phyloP scores from a whole-genome alignment of 345 rosid genomes.

The Lagerstroemia speciosa region DNA sequence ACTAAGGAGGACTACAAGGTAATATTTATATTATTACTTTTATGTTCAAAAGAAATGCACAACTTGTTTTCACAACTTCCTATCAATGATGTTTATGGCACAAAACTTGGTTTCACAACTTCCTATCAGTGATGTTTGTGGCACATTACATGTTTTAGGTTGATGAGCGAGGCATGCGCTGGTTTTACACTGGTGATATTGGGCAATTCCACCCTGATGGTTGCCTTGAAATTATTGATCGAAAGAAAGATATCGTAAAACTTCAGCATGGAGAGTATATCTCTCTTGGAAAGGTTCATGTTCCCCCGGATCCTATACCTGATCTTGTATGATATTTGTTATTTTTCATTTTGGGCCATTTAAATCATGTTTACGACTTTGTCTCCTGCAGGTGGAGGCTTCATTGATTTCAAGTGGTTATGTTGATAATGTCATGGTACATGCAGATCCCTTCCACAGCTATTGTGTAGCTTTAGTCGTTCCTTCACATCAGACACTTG shows the following conservation, averaged over 20 bases:
- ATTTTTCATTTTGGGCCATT: neutral
- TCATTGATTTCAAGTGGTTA: slow-evolving; percentile 43
- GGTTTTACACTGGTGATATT: slow-evolving; percentile 89
- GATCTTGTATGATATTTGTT: neutral
- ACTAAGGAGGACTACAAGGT: slow-evolving; percentile 83
- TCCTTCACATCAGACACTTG: slow-evolving; percentile 47
- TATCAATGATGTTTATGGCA: no score
- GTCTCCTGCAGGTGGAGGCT: slow-evolving; percentile 67
- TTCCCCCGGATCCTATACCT: neutral
- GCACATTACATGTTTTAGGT: slow-evolving; percentile 34
- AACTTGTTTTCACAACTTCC: no score
- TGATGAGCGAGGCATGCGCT: slow-evolving; percentile 67
- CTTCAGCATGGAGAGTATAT: slow-evolving; percentile 93
- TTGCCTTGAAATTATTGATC: slow-evolving; percentile 83
- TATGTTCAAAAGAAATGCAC: neutral
- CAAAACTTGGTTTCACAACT: neutral
- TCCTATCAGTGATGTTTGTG: neutral
- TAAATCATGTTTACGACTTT: neutral
- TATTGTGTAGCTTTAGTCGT: slow-evolving; percentile 73
- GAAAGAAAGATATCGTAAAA: slow-evolving; percentile 91
- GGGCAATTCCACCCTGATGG: slow-evolving; percentile 84
- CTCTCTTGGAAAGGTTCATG: slow-evolving; percentile 79
- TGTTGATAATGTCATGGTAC: slow-evolving; percentile 67
- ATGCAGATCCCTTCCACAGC: slow-evolving; percentile 61
- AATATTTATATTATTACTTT: slow-evolving; percentile 1